Base-by-base conservation (phyloP, 192 early-diverging fungal genomes). In the Rhizophagus sp. region DNA sequence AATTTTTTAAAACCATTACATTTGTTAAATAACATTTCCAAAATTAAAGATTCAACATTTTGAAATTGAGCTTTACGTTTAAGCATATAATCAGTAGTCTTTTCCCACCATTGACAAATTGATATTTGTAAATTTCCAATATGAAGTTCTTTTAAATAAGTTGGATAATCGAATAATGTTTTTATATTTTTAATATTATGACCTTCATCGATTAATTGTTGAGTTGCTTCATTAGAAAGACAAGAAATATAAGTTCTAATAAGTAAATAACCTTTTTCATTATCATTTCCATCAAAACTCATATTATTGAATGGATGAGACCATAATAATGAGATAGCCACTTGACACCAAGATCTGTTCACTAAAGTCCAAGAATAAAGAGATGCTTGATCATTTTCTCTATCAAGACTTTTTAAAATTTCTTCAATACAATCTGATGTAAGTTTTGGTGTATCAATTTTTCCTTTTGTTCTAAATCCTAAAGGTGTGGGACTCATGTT, bases 91-190 rank as follows among this genome's bases (percentile, higher is more conserved):
- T 47, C 44, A 6, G 70, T 50, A 22, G 15, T 50, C 4, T 73
- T 50, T 3, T 30, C 25, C 70, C 70, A 73, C 70, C 70, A 73
- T 52, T 50, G 44, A 49, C 5, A 8, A 24, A 73, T 30, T 25
- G 70, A 44, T 1, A 4, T 0, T 73, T 73, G 70, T 73, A 73
- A 12, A 27, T 17, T 5, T 25, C 44, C 70, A 50, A 73, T 50
- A 25, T 49, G 44, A 49, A 73, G 44, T 73, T 73, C 44, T 73
- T 73, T 73, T 25, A 73, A 30, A 50, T 27, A 73, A 15, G 44
- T n/a, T 11, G 70, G 70, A 73, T 73, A 73, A 73, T 73, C 70
- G 27, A 73, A 73, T 73, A 73, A 73, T 3, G 70, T n/a, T 6
- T 47, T 27, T 1, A 8, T 27, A 13, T 22, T 27, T 27, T 11